Base-by-base conservation (phyloP, 1,284 basidiomycete species). In the Ustanciosporium gigantosporum region DNA sequence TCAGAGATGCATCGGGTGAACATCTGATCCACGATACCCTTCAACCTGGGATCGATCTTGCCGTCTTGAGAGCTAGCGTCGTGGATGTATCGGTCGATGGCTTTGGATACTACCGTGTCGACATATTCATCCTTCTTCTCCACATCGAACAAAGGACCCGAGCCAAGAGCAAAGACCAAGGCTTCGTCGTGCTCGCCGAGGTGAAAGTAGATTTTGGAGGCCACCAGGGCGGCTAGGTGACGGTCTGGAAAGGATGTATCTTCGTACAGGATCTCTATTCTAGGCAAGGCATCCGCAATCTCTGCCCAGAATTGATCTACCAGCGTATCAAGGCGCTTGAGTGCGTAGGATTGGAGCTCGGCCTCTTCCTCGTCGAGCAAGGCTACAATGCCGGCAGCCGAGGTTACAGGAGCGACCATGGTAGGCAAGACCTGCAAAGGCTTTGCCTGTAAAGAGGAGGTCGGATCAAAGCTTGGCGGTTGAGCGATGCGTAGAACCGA, bases 271-370 rank as follows among this genome's bases (percentile, higher is more conserved):
- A 74, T 68, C 44, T 77, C 76, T 48, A 77, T 68, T 38, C 72
- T 70, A 41, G 69, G 55, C 40, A 77, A 61, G 34, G 68, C 65
- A 49, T 77, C 76, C 34, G 76, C 74, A 25, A 77, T 74, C 46
- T 77, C 76, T 8, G 76, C 68, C 76, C 76, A 77, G 58, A 74
- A 76, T 20, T 69, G 66, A 37, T 73, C 65, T 2, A 77, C 76
- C 17, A 75, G 50, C 22, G 55, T 52, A 39, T 77, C 65, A 42
- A 77, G 71, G 45, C 74, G 70, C 42, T 71, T 59, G 43, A 77
- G 65, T 0, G 76, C 76, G 46, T 76, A 76, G 3, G 67, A 65
- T 57, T 74, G 71, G 25, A 77, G 66, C 47, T 76, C 73, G 9
- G 67, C 56, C 37, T 77, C 74, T 22, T 72, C 55, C 56, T 77